phyloP scores from a whole-genome alignment of 345 rosid species.

The Pistacia integerrima region DNA sequence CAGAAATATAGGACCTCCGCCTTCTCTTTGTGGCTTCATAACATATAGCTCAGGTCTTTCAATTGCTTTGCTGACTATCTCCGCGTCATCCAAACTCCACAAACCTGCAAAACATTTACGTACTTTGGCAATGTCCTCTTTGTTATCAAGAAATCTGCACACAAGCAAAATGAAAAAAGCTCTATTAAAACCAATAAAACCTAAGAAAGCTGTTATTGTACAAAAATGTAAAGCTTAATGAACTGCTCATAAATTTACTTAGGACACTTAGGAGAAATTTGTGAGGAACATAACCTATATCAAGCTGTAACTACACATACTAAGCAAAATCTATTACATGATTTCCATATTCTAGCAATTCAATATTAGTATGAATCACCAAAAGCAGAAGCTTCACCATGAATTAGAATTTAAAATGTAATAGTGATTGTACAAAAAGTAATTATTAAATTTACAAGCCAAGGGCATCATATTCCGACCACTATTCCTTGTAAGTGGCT shows the following conservation, averaged over 20 bases:
- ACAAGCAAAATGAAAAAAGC: background rate
- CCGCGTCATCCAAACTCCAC: conserved; percentile 88
- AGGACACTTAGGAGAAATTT: background rate
- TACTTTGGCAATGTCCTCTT: conserved; percentile 76
- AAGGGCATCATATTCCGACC: background rate
- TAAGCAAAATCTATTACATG: background rate
- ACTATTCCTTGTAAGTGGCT: background rate
- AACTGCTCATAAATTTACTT: background rate
- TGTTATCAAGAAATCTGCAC: conserved; percentile 71
- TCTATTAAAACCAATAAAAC: background rate
- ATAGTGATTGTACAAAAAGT: background rate
- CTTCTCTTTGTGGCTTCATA: conserved; percentile 99
- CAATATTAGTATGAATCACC: conserved; percentile 1
- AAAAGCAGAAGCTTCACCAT: conserved; percentile 1
- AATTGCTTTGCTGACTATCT: conserved; percentile 64
- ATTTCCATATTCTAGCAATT: background rate
- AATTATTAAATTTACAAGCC: background rate
- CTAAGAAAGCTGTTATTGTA: background rate
- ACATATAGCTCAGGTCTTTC: conserved; percentile 72
- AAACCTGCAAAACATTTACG: conserved; percentile 88
- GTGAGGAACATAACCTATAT: background rate
- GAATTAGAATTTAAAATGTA: background rate
- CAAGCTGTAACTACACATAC: background rate
- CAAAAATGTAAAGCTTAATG: background rate
- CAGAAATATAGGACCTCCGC: conserved; percentile 67